These are phyloP conservation scores for Umbelopsis ramanniana DNA, from an alignment of 192 early-diverging fungal species.

Conservation along the genomic window DNA sequence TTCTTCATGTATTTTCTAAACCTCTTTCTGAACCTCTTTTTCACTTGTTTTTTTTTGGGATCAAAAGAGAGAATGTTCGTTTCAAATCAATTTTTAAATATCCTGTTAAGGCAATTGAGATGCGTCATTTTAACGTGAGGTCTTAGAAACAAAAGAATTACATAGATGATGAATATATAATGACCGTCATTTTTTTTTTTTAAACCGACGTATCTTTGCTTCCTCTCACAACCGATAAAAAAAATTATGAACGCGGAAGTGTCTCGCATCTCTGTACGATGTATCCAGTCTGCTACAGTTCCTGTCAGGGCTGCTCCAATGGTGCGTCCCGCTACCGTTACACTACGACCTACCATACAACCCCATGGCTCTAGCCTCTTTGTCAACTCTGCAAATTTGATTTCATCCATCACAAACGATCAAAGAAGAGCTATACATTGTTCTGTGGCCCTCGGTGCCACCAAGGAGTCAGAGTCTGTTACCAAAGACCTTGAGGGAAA, in stretches of 20 bases:
- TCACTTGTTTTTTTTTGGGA: neutral
- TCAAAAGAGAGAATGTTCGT: neutral
- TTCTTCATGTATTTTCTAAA: neutral
- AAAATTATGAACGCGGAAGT: neutral
- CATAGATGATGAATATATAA: too few species aligned
- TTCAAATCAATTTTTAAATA: neutral
- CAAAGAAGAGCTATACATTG: slow-evolving; percentile 9
- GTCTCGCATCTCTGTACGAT: neutral
- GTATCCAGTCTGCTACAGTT: neutral
- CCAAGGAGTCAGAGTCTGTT: neutral
- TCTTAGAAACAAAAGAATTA: too few species aligned
- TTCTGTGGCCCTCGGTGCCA: neutral
- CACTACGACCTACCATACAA: neutral
- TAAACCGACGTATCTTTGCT: too few species aligned
- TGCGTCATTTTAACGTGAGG: too few species aligned
- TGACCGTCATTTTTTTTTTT: too few species aligned
- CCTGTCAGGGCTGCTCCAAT: neutral
- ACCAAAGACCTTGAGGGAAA: neutral
- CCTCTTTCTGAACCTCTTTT: neutral
- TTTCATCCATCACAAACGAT: neutral
- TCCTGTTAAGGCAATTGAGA: too few species aligned
- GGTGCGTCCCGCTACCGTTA: neutral
- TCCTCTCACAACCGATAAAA: too few species aligned
- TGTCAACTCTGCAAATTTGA: neutral
- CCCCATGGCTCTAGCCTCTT: slow-evolving; percentile 7